Percentiles rank a stretch among this genome's conserved stretches.
phyloP scores from a whole-genome alignment of 352 stramenopile species.

The Phytophthora vignae region DNA sequence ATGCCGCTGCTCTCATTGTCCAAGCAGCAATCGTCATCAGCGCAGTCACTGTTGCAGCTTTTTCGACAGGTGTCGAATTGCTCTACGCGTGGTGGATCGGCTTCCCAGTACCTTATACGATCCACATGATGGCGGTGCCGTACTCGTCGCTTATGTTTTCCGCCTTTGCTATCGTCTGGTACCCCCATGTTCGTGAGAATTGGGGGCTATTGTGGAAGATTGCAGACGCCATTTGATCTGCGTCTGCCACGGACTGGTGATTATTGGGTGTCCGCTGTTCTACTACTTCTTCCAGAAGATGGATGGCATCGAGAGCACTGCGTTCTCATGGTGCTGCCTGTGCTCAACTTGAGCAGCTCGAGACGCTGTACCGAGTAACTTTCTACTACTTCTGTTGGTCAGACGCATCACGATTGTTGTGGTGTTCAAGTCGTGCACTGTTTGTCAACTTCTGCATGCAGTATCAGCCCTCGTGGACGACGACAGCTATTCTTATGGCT shows the following conservation, averaged over 20 bases:
- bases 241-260: slow-evolving; percentile 14
- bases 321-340: slow-evolving; percentile 6
- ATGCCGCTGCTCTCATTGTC: slow-evolving; percentile 14
- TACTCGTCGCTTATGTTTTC: slow-evolving; percentile 27
- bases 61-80: slow-evolving; percentile 14
- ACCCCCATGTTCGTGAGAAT: slow-evolving; percentile 10
- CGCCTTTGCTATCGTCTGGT: slow-evolving; percentile 18
- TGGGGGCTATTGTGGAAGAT: slow-evolving; percentile 9
- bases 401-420: slow-evolving; percentile 30
- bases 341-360: slow-evolving; percentile 1
- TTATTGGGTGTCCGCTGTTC: slow-evolving; percentile 31
- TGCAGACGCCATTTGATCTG: slow-evolving; percentile 17
- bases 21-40: slow-evolving; percentile 17
- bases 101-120: slow-evolving; percentile 26
- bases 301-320: slow-evolving; percentile 6
- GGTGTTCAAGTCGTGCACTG: slow-evolving; percentile 41
- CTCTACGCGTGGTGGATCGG: slow-evolving; percentile 21
- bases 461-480: slow-evolving; percentile 24
- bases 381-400: slow-evolving; percentile 30
- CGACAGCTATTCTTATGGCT: slow-evolving; percentile 3
- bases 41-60: slow-evolving; percentile 4
- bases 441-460: slow-evolving; percentile 46
- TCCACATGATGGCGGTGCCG: slow-evolving; percentile 26
- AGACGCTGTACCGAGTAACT: slow-evolving; percentile 6
- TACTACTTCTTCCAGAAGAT: slow-evolving; percentile 27